Base-by-base conservation (phyloP, 768 basidiomycete genomes). In the Cystobasidium tubakii region DNA sequence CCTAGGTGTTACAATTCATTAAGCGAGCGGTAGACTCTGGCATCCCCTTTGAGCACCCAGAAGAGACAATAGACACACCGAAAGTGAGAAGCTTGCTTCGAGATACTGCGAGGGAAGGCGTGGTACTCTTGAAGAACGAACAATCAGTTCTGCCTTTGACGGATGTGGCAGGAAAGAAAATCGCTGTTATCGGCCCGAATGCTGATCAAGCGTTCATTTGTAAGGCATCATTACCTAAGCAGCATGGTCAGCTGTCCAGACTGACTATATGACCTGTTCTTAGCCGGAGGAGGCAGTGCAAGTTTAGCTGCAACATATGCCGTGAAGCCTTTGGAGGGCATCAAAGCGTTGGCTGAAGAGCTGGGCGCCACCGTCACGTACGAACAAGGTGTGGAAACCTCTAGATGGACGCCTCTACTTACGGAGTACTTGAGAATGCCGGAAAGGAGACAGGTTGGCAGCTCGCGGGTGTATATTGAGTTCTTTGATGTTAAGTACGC, bases 41-140 rank as follows among this genome's bases (percentile, higher is more conserved):
- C 2, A 85, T 87, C 43, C 85, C 85, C 12, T 88, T 87, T 79
- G 81, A 85, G 76, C 84, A 81, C n/a, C 86, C 86, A 73, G 80
- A 83, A 72, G 80, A 79, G 36, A 75, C 83, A 76, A 75, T 54
- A 80, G 81, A 46, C 83, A 83, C 36, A 80, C 84, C 23, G 78
- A 84, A 76, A 81, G 82, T 73, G 70, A 83, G 75, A 81, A 83
- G 79, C 79, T 46, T 81, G 82, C 71, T 86, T 81, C 63, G 83
- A 82, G 62, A 83, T 78, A 10, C 81, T 82, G 9, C 83, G 79
- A 9, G 75, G 81, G 33, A 75, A 83, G 34, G 83, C 83, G 78
- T 85, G 84, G 78, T 86, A 82, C 84, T 86, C 83, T 77, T 83
- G 83, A 74, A 76, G 80, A 54, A 86, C 84, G 43, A 81, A 78